phyloP scores from a whole-genome alignment of 148 eudicot species.

The Amaranthus cruentus region DNA sequence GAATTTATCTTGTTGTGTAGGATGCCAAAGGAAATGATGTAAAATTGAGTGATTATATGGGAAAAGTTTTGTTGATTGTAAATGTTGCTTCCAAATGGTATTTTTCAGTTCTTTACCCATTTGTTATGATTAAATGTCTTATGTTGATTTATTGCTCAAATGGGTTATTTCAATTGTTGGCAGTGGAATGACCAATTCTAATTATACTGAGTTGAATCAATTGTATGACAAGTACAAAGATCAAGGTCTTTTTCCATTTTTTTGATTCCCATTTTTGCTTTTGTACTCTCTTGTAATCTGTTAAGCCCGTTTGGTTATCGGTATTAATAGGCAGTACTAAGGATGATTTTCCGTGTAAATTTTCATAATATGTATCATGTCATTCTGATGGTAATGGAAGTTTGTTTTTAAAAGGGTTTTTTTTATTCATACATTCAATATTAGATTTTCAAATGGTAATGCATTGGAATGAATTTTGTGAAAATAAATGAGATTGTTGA shows the following conservation, averaged over 20 bases:
- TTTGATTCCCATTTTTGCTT: background rate
- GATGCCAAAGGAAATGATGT: constrained; percentile 67
- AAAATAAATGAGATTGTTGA: too few relatives aligned
- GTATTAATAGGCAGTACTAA: too few relatives aligned
- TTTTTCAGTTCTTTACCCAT: background rate
- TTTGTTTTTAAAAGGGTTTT: background rate
- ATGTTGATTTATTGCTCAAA: background rate
- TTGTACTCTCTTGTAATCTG: background rate
- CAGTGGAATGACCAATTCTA: constrained; percentile 79
- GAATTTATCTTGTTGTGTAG: constrained; percentile 23
- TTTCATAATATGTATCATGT: too few relatives aligned
- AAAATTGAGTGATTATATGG: constrained; percentile 54
- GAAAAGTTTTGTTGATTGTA: constrained; percentile 65
- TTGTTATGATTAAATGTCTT: background rate
- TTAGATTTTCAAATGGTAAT: background rate
- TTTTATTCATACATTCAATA: background rate
- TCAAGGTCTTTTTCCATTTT: constrained; percentile 42
- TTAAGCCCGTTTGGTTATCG: too few relatives aligned
- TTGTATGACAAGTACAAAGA: constrained; percentile 59
- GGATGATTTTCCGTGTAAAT: too few relatives aligned
- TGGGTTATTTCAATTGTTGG: constrained; percentile 17
- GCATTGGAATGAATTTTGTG: background rate
- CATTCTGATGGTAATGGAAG: too few relatives aligned
- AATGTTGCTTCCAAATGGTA: constrained; percentile 90
- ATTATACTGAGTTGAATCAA: constrained; percentile 55